These are phyloP conservation scores for Hymenoscyphus fraxineus DNA, from an alignment of 2,329 filamentous ascomycete species.

Conservation along the genomic window DNA sequence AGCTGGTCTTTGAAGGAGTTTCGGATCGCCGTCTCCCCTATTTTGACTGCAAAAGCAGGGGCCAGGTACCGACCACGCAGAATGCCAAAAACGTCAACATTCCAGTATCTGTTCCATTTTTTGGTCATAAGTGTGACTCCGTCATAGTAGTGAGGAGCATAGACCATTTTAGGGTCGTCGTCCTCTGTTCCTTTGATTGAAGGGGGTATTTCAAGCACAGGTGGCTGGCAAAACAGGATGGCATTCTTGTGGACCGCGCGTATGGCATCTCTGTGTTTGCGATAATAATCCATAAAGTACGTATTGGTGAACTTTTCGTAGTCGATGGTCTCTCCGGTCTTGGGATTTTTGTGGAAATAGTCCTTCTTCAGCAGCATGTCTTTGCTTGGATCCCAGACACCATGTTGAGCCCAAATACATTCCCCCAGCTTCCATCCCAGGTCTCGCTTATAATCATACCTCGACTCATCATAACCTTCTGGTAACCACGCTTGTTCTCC, in stretches of 20 bases:
- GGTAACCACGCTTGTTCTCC: conserved; percentile 83
- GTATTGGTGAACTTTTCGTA: conserved; percentile 86
- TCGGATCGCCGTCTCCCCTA: conserved; percentile 89
- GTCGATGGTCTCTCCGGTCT: conserved; percentile 68
- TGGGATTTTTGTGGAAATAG: conserved; percentile 80
- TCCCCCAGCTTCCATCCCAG: conserved; percentile 88
- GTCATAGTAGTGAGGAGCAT: conserved; percentile 94
- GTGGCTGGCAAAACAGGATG: conserved; percentile 87
- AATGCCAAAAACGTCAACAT: conserved; percentile 91
- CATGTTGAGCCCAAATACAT: conserved; percentile 95
- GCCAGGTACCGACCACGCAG: conserved; percentile 83
- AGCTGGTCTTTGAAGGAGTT: conserved; percentile 92
- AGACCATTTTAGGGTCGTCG: conserved; percentile 86
- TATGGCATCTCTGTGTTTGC: conserved; percentile 70
- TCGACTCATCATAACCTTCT: conserved; percentile 74
- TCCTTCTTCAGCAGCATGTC: conserved; percentile 78
- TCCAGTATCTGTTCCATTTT: conserved; percentile 97
- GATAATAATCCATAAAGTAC: conserved; percentile 85
- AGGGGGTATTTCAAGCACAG: conserved; percentile 88
- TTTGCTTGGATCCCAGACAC: conserved; percentile 81
- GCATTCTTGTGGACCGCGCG: conserved; percentile 72
- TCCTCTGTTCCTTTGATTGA: conserved; percentile 81
- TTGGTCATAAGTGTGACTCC: conserved; percentile 96
- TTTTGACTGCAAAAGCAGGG: conserved; percentile 85
- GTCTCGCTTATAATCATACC: conserved; percentile 88